Evolutionary conservation across 306 rosid genomes (phyloP), one percentile per base, ranked within the genome.

Genomic region (Inga leiocalycina): DNA sequence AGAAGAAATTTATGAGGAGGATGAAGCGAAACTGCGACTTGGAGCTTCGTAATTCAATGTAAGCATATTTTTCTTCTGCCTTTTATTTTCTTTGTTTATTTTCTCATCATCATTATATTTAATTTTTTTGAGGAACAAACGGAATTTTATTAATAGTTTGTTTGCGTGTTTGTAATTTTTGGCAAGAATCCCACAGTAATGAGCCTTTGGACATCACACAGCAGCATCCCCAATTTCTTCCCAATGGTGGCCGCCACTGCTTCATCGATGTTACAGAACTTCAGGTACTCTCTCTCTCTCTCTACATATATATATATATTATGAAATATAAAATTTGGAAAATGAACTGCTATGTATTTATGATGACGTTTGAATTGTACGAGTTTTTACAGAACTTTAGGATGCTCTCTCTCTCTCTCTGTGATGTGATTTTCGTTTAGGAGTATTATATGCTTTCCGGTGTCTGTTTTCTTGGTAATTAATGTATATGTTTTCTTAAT

Each of bases 11-110:
- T 22, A 1, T n/a, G 64, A 57, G 13, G 8, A 11, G 8, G 0
- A 86, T 86, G 85, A 83, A 83, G 75, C 43, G 75, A 65, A 83
- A 86, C 49, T 83, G 87, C 35, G 24, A 39, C 5, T 70, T 79
- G 48, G 52, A 62, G 35, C 80, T 66, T 79, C 77, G 48, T 22
- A 14, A 65, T 76, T 81, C 89, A 80, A 80, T 76, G 87, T 83
- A 83, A 86, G 80, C 24, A 37, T 65, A 14, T 30, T 64, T 14
- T 27, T 4, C 4, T 24, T 11, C 3, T 13, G 70, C 17, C 34
- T 0, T 30, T 32, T 3, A 3, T 3, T 3, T 59, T 3, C 4
- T 8, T 54, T 6, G 8, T 16, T 6, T 9, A 14, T 27, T 27
- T 1, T 56, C 9, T n/a, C n/a, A 46, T 24, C 54, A 27, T 22